These are phyloP conservation scores for Mucor plumbeus DNA, from an alignment of 371 early-diverging fungal species.

Conservation along the genomic window DNA sequence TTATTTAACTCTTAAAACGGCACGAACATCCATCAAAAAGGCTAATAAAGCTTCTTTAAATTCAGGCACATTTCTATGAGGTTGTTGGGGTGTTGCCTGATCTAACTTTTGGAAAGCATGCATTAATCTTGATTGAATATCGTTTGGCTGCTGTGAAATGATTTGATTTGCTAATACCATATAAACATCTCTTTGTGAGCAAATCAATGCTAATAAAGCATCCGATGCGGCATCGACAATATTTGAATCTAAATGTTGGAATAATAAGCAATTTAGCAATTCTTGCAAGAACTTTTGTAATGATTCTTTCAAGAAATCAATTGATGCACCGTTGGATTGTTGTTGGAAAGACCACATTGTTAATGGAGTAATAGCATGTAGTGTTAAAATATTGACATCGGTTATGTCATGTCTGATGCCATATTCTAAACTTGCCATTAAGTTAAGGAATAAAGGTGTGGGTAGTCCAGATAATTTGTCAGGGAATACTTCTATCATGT, in stretches of 20 bases:
- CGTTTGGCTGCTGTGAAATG: conserved; percentile 56
- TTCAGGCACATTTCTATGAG: conserved; percentile 31
- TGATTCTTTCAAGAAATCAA: conserved; percentile 48
- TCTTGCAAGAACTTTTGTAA: conserved; percentile 60
- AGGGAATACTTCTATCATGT: conserved; percentile 72
- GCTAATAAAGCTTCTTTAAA: conserved; percentile 58
- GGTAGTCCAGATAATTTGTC: conserved; percentile 66
- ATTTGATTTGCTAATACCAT: conserved; percentile 52
- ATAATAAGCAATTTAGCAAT: conserved; percentile 59
- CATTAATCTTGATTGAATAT: conserved; percentile 52
- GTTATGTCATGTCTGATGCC: conserved; percentile 66
- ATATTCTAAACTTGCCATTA: conserved; percentile 71
- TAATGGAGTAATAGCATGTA: conserved; percentile 67
- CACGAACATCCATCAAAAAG: conserved; percentile 71
- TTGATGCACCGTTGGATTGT: conserved; percentile 23
- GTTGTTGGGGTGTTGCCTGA: conserved; percentile 40
- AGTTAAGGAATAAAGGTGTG: conserved; percentile 53
- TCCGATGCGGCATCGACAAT: conserved; percentile 66
- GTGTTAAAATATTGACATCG: conserved; percentile 65
- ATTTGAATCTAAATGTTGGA: conserved; percentile 64
- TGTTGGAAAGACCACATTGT: conserved; percentile 60
- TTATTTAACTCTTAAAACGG: conserved; percentile 70
- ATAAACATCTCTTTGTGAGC: conserved; percentile 57
- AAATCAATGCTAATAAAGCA: conserved; percentile 61
- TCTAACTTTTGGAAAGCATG: conserved; percentile 57